Evolutionary conservation across 192 early-diverging fungal species (phyloP).

Genomic region (Rhizophlyctis rosea): DNA sequence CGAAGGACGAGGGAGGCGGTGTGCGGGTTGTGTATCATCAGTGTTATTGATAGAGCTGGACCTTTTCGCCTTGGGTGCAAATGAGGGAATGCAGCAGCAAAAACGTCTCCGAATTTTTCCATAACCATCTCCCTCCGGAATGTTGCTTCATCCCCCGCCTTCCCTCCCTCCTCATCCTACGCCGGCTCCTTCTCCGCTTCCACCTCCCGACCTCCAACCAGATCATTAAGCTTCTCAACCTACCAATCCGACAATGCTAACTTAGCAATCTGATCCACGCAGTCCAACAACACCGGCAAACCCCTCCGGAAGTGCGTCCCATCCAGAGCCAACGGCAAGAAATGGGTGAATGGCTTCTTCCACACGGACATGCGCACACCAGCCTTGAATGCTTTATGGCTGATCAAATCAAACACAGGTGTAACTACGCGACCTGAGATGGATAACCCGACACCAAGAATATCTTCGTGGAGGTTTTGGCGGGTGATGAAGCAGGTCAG

Average conservation of each 20-base stretch:
- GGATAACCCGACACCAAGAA: slow-evolving; percentile 25
- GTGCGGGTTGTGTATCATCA: slow-evolving; percentile 2
- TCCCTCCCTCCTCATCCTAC: too few species aligned
- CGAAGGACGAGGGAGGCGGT: slow-evolving; percentile 4
- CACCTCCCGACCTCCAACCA: too few species aligned
- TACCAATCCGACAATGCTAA: background rate
- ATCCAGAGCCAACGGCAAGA: slow-evolving; percentile 13
- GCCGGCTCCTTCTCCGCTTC: slow-evolving; percentile 1
- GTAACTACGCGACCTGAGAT: slow-evolving; percentile 10
- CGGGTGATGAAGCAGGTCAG: slow-evolving; percentile 17
- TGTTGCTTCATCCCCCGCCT: too few species aligned
- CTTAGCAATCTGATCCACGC: background rate
- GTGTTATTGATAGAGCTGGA: too few species aligned
- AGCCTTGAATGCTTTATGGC: slow-evolving; percentile 8
- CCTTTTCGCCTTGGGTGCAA: too few species aligned
- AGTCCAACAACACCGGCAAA: slow-evolving; percentile 14
- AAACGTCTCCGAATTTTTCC: too few species aligned
- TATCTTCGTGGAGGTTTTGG: slow-evolving; percentile 7
- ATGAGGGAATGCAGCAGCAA: too few species aligned
- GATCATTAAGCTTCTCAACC: too few species aligned
- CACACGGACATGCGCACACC: slow-evolving; percentile 10
- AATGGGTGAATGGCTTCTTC: slow-evolving; percentile 21
- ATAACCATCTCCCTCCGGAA: too few species aligned
- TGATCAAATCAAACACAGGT: slow-evolving; percentile 20
- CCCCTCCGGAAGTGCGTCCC: slow-evolving; percentile 2